These are phyloP conservation scores for Nakaseomyces nivariensis DNA, from an alignment of 1,139 yeast species.

Conservation along the genomic window DNA sequence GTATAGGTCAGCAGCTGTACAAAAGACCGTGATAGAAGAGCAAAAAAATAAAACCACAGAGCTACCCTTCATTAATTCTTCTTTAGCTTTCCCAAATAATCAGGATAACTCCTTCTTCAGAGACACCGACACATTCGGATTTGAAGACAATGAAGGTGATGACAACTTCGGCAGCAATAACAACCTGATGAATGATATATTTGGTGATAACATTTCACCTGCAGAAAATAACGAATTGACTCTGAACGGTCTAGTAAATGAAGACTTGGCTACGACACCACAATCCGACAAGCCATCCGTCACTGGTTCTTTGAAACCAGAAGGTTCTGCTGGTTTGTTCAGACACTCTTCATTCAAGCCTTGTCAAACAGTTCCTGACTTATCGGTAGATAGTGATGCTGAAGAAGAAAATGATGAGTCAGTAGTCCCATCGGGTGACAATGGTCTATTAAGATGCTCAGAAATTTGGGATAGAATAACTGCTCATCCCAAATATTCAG, in stretches of 20 bases:
- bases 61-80: slow-evolving; percentile 17
- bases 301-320: not conserved
- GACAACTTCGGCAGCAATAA: slow-evolving; percentile 1
- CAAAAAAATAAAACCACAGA: not conserved
- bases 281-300: not conserved
- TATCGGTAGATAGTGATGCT: not conserved
- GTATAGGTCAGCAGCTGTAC: not conserved
- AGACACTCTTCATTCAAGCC: not conserved
- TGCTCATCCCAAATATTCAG: slow-evolving; percentile 86
- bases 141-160: slow-evolving; percentile 4
- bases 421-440: slow-evolving; percentile 45
- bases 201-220: slow-evolving; percentile 8
- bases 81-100: slow-evolving; percentile 19
- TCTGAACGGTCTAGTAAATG: slow-evolving; percentile 10
- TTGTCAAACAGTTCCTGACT: not conserved
- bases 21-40: not conserved
- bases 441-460: slow-evolving; percentile 55
- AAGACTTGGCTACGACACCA: slow-evolving; percentile 9
- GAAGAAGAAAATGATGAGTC: slow-evolving; percentile 28
- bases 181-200: slow-evolving; percentile 5
- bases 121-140: not conserved
- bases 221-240: slow-evolving; percentile 7
- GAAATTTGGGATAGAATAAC: slow-evolving; percentile 96
- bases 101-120: slow-evolving; percentile 1
- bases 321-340: slow-evolving; percentile 7